Percentiles rank a stretch among this genome's conserved stretches.
phyloP scores from a whole-genome alignment of 148 eudicot species.

The Rhododendron kiyosumense region DNA sequence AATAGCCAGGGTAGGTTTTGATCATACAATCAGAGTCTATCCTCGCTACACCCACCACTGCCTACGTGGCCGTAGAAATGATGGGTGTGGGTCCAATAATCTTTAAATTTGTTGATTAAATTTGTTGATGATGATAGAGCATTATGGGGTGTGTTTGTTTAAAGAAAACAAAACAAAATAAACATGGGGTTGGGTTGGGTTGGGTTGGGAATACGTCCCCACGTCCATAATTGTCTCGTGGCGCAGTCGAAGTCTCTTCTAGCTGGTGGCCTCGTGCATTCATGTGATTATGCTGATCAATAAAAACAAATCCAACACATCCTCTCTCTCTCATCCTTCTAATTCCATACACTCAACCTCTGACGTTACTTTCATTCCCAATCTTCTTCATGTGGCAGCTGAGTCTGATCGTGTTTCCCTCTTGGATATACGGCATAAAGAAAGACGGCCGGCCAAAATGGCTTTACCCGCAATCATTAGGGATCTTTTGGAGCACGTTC shows the following conservation, averaged over 20 bases:
- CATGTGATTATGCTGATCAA: slow-evolving; percentile 27
- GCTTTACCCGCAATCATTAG: background rate
- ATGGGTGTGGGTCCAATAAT: background rate
- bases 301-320: slow-evolving; percentile 19
- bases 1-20: no score
- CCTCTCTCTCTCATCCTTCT: background rate
- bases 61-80: no score
- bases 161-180: background rate
- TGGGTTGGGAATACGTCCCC: slow-evolving; percentile 6
- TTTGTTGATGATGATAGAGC: background rate
- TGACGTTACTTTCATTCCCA: slow-evolving; percentile 18
- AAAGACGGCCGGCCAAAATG: background rate
- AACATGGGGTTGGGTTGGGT: background rate
- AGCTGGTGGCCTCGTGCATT: slow-evolving; percentile 24
- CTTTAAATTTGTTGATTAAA: background rate
- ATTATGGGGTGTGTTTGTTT: background rate
- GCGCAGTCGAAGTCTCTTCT: background rate
- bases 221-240: slow-evolving; percentile 13
- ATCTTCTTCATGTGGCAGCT: background rate
- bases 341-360: slow-evolving; percentile 11
- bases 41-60: no score
- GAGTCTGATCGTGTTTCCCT: background rate
- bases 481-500: background rate
- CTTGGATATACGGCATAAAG: background rate
- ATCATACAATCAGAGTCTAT: no score